phyloP scores from a whole-genome alignment of 2,329 filamentous ascomycete species.

The Pseudocercospora fijiensis region DNA sequence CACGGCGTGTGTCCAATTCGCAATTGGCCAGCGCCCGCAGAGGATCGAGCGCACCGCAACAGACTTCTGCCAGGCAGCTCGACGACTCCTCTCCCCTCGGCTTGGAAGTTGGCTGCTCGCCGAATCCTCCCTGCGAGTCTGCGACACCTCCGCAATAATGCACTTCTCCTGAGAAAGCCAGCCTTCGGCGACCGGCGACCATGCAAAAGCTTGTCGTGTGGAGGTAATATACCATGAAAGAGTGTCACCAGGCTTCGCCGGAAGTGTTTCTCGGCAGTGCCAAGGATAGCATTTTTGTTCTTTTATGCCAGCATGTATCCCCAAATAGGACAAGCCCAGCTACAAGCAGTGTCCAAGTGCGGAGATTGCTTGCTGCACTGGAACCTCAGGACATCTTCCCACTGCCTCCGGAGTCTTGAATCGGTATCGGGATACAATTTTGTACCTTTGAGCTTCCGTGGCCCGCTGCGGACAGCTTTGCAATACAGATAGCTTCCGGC shows the following conservation, averaged over 20 bases:
- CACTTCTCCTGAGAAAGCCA: not conserved
- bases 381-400: slow-evolving; percentile 1
- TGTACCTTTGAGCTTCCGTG: not conserved
- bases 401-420: not conserved
- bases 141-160: not conserved
- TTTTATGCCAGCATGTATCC: not conserved
- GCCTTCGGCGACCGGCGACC: not conserved
- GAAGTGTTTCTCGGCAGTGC: not conserved
- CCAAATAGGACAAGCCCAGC: not conserved
- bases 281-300: not conserved
- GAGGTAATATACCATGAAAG: not conserved
- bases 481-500: not conserved
- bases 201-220: not conserved
- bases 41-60: not conserved
- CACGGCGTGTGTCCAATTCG: not conserved
- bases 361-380: not conserved
- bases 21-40: not conserved
- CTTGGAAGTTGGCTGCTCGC: not conserved
- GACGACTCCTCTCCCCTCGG: not conserved
- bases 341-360: not conserved
- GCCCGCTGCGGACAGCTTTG: not conserved
- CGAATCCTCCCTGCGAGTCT: not conserved
- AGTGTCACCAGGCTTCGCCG: not conserved
- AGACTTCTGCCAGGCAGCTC: not conserved
- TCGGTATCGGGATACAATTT: not conserved